Percentiles rank a stretch among this genome's conserved stretches.
Evolutionary conservation across 2,329 filamentous ascomycete species (phyloP).

Genomic region (Neofusicoccum ribis): DNA sequence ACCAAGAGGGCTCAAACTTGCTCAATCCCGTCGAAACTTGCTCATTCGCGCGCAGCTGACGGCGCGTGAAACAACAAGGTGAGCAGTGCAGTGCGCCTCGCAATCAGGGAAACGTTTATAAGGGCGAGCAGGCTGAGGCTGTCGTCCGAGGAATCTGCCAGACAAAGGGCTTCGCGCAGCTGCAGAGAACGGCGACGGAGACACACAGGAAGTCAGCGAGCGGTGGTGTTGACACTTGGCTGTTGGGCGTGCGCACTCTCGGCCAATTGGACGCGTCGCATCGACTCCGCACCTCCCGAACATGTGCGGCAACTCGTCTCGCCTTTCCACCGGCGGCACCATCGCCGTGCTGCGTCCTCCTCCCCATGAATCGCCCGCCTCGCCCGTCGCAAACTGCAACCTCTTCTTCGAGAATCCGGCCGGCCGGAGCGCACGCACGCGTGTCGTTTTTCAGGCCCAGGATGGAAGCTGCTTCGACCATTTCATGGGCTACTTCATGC

Average conservation of each 20-base stretch:
- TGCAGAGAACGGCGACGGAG: neutral
- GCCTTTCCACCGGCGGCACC: slow-evolving; percentile 16
- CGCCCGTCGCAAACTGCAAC: slow-evolving; percentile 12
- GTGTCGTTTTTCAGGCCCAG: slow-evolving; percentile 7
- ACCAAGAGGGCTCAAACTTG: slow-evolving; percentile 19
- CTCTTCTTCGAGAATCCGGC: slow-evolving; percentile 17
- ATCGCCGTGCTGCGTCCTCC: slow-evolving; percentile 19
- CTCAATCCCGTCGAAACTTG: slow-evolving; percentile 18
- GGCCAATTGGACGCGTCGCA: neutral
- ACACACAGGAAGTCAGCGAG: neutral
- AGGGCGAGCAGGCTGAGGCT: neutral
- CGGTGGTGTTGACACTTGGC: slow-evolving; percentile 16
- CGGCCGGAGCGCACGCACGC: neutral
- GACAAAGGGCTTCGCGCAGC: neutral
- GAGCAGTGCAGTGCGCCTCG: neutral
- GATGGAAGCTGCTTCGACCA: slow-evolving; percentile 5
- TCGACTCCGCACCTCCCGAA: neutral
- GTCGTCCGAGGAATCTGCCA: neutral
- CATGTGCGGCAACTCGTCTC: slow-evolving; percentile 17
- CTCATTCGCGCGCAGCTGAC: slow-evolving; percentile 7
- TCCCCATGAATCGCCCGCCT: neutral
- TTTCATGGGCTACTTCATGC: slow-evolving; percentile 9
- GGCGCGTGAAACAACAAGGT: neutral
- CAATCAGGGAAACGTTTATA: neutral
- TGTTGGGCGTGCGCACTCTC: neutral